A percentile compares a stretch with the other conserved stretches of the same genome.
Conservation (phyloP, 805 yeast genomes). For the Yamadazyma laniorum region DNA sequence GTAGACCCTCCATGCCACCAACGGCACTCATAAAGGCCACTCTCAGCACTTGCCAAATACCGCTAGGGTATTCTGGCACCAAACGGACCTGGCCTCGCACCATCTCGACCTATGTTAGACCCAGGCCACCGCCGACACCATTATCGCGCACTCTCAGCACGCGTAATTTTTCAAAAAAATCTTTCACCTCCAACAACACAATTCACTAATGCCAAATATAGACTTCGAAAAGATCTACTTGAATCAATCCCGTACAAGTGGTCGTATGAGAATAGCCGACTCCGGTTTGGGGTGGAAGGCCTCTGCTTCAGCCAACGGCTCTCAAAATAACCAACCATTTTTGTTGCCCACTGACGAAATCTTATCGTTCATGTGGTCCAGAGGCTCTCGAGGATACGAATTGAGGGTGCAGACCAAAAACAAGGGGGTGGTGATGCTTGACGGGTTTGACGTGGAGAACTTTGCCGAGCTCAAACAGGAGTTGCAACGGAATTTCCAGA, state of each 20-base stretch:
- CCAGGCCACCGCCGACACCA: too few species aligned
- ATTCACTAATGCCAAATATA: slow-evolving; percentile 40
- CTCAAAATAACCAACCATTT: slow-evolving; percentile 55
- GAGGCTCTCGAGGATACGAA: slow-evolving; percentile 92
- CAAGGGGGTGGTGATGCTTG: slow-evolving; percentile 80
- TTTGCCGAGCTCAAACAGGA: slow-evolving; percentile 79
- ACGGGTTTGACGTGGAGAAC: slow-evolving; percentile 89
- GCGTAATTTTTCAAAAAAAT: too few species aligned
- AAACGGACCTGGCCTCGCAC: neutral
- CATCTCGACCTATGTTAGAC: neutral
- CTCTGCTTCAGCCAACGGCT: slow-evolving; percentile 37
- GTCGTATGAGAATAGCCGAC: slow-evolving; percentile 91
- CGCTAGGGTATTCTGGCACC: neutral
- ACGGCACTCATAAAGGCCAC: too few species aligned
- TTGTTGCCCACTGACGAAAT: slow-evolving; percentile 85
- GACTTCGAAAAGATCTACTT: slow-evolving; percentile 90
- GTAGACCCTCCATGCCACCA: too few species aligned
- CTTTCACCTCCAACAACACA: slow-evolving; percentile 2
- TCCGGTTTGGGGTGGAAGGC: slow-evolving; percentile 99
- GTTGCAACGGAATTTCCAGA: slow-evolving; percentile 69
- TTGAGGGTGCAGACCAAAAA: slow-evolving; percentile 85
- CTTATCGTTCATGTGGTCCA: slow-evolving; percentile 80
- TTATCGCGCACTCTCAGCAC: too few species aligned
- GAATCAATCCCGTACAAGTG: slow-evolving; percentile 79
- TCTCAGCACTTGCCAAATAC: too few species aligned